These are phyloP conservation scores for Chenopodium album DNA, from an alignment of 148 eudicot species.

Conservation along the genomic window DNA sequence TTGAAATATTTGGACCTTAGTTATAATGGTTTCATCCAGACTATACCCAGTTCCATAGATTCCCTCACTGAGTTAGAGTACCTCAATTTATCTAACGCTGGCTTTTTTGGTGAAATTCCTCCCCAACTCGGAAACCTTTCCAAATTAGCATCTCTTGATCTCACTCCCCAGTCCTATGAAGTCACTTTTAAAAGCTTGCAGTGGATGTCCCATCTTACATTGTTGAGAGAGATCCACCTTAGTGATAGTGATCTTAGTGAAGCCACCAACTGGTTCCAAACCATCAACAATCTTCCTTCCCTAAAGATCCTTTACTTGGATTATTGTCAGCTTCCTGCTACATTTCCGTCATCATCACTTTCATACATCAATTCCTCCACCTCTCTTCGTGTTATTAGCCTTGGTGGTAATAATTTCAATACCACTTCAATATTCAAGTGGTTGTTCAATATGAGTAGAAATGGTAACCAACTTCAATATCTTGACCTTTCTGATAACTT, in stretches of 20 bases:
- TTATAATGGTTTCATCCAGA: background rate
- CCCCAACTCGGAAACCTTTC: slow-evolving; percentile 21
- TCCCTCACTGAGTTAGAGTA: slow-evolving; percentile 2
- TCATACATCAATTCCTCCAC: slow-evolving; percentile 23
- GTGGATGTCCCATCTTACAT: background rate
- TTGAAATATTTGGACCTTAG: slow-evolving; percentile 11
- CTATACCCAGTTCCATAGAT: slow-evolving; percentile 12
- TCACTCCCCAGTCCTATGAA: background rate
- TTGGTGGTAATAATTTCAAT: slow-evolving; percentile 7
- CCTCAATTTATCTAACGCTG: background rate
- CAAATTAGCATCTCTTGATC: slow-evolving; percentile 12
- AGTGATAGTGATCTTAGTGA: slow-evolving; percentile 4
- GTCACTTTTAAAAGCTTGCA: background rate
- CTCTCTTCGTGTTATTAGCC: slow-evolving; percentile 18
- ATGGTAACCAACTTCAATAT: slow-evolving; percentile 6
- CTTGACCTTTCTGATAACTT: background rate
- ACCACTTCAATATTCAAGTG: slow-evolving; percentile 15
- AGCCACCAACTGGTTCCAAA: slow-evolving; percentile 14
- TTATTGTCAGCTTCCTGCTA: background rate
- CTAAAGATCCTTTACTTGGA: slow-evolving; percentile 8
- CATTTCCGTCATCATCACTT: slow-evolving; percentile 4
- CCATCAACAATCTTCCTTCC: slow-evolving; percentile 15
- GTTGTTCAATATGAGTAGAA: slow-evolving; percentile 25
- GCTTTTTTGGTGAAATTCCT: slow-evolving; percentile 18
- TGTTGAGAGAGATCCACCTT: slow-evolving; percentile 4